Evolutionary conservation across 2,329 filamentous ascomycete species (phyloP).

Genomic region (Pseudogymnoascus sp.): DNA sequence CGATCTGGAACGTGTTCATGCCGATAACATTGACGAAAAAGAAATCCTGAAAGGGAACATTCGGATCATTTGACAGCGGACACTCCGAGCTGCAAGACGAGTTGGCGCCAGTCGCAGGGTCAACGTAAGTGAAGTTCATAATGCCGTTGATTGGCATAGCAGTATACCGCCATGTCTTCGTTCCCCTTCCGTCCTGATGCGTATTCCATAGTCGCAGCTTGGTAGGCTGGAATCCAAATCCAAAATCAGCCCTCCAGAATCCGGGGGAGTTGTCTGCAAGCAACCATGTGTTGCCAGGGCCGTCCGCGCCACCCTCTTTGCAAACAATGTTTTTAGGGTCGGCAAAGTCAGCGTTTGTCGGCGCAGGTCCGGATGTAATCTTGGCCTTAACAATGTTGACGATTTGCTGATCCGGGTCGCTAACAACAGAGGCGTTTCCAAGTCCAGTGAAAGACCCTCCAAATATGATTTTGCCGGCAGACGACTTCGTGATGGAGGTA

Average conservation of each 20-base stretch:
- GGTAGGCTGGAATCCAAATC: slow-evolving; percentile 78
- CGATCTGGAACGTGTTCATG: slow-evolving; percentile 79
- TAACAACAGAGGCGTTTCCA: slow-evolving; percentile 67
- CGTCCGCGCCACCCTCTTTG: slow-evolving; percentile 58
- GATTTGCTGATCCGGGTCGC: slow-evolving; percentile 62
- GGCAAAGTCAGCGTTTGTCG: slow-evolving; percentile 55
- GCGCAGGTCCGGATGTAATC: slow-evolving; percentile 59
- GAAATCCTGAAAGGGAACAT: slow-evolving; percentile 74
- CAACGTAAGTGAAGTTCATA: slow-evolving; percentile 89
- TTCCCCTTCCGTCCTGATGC: slow-evolving; percentile 72
- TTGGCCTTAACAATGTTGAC: slow-evolving; percentile 78
- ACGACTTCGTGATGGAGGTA: slow-evolving; percentile 70
- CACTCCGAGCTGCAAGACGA: slow-evolving; percentile 73
- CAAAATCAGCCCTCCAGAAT: slow-evolving; percentile 75
- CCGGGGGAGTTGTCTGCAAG: slow-evolving; percentile 67
- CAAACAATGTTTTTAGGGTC: slow-evolving; percentile 80
- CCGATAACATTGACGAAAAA: slow-evolving; percentile 79
- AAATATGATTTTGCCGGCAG: slow-evolving; percentile 82
- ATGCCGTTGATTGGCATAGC: slow-evolving; percentile 83
- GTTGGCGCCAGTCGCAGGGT: slow-evolving; percentile 61
- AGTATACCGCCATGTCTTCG: slow-evolving; percentile 79
- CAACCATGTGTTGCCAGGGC: slow-evolving; percentile 73
- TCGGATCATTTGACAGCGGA: slow-evolving; percentile 66
- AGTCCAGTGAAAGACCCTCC: slow-evolving; percentile 84
- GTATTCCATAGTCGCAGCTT: slow-evolving; percentile 87